Conservation (phyloP, 2,329 filamentous ascomycete genomes). For the Neoascochyta sp. region DNA sequence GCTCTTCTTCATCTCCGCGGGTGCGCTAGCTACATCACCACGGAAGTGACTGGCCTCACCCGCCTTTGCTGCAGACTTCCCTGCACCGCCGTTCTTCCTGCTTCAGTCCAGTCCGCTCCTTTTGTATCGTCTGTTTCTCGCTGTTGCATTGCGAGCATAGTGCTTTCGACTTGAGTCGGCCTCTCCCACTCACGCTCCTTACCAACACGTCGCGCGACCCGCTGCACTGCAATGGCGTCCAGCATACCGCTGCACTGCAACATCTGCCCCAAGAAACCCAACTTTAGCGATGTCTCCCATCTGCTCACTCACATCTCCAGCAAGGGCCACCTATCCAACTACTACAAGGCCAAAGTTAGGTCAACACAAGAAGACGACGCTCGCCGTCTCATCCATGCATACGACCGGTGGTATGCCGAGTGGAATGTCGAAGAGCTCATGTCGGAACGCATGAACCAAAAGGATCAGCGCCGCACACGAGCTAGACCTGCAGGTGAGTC, state of each 20-base stretch:
- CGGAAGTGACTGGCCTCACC: constrained; percentile 25
- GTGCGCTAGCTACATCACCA: constrained; percentile 17
- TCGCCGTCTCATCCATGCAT: constrained; percentile 60
- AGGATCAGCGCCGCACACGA: constrained; percentile 62
- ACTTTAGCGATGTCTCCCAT: constrained; percentile 87
- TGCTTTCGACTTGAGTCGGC: constrained; percentile 20
- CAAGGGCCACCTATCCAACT: constrained; percentile 83
- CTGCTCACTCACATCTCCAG: constrained; percentile 88
- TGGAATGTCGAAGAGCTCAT: constrained; percentile 70
- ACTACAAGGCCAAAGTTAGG: constrained; percentile 75
- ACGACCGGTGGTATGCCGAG: constrained; percentile 72
- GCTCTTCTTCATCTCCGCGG: constrained; percentile 2
- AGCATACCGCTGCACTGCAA: constrained; percentile 71
- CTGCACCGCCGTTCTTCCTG: constrained; percentile 31
- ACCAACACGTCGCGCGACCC: constrained; percentile 8
- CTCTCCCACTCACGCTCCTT: constrained; percentile 23
- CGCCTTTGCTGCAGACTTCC: constrained; percentile 18
- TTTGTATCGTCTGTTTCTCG: constrained; percentile 28
- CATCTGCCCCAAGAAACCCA: constrained; percentile 75
- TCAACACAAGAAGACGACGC: constrained; percentile 65
- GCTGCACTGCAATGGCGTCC: constrained; percentile 35
- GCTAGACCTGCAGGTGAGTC: constrained; percentile 30
- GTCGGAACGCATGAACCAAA: constrained; percentile 71
- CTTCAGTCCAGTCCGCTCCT: constrained; percentile 36
- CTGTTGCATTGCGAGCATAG: constrained; percentile 26